Percentiles rank a stretch among this genome's conserved stretches.
These are phyloP conservation scores for Eustoma russellianum DNA, from an alignment of 257 asterid species.

Conservation along the genomic window DNA sequence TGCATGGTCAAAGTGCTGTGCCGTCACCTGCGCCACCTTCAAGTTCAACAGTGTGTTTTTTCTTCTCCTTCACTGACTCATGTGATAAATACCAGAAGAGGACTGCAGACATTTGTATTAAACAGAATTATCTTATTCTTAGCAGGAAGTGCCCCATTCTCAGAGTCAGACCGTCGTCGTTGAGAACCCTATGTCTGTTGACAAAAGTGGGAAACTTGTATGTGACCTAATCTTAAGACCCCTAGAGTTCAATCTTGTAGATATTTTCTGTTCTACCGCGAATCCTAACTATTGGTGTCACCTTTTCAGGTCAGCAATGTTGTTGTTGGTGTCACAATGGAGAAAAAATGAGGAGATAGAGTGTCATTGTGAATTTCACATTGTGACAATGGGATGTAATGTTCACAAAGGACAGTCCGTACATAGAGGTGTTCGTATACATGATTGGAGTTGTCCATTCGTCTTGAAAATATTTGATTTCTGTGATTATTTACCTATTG, in stretches of 20 bases:
- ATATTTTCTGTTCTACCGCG: too few species aligned
- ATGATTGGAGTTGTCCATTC: too few species aligned
- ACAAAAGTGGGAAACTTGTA: slow-evolving; percentile 90
- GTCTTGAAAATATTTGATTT: too few species aligned
- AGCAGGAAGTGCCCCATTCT: slow-evolving; percentile 36
- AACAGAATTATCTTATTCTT: slow-evolving; percentile 13
- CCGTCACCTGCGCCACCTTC: slow-evolving; percentile 25
- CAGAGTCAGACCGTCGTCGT: slow-evolving; percentile 89
- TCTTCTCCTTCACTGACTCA: not conserved
- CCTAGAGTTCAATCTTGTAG: too few species aligned
- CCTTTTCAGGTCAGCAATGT: slow-evolving; percentile 63
- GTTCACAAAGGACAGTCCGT: too few species aligned
- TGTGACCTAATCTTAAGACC: slow-evolving; percentile 9
- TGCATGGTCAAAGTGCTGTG: slow-evolving; percentile 35
- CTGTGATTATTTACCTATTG: not conserved
- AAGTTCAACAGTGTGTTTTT: slow-evolving; percentile 44
- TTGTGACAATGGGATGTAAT: too few species aligned
- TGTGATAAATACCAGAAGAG: slow-evolving; percentile 6
- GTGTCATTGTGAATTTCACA: too few species aligned
- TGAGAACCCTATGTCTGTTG: slow-evolving; percentile 80
- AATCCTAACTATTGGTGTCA: too few species aligned
- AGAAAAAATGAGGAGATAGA: slow-evolving; percentile 12
- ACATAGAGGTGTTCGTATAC: too few species aligned
- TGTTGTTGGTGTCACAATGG: slow-evolving; percentile 74
- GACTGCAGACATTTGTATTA: not conserved